Percentiles rank a stretch among this genome's conserved stretches.
Evolutionary conservation across 345 rosid species (phyloP).

Genomic region (Laguncularia racemosa): DNA sequence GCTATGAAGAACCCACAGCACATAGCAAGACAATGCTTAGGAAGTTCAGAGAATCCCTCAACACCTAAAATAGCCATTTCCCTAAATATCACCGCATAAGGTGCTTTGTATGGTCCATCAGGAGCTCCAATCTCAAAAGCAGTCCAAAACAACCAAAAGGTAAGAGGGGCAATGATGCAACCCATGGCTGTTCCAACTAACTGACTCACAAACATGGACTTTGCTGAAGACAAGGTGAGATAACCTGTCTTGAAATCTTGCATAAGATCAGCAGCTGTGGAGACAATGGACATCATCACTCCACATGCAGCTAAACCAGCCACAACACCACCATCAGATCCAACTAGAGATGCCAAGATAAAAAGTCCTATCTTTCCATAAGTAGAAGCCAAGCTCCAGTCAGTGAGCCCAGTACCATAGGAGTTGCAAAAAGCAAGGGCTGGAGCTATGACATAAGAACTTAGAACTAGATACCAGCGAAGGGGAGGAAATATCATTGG

Average conservation of each 20-base stretch:
- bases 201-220: slow-evolving; percentile 89
- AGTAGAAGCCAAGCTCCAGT: slow-evolving; percentile 72
- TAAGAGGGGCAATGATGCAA: slow-evolving; percentile 81
- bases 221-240: slow-evolving; percentile 83
- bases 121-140: slow-evolving; percentile 85
- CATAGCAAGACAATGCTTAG: slow-evolving; percentile 66
- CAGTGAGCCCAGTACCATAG: slow-evolving; percentile 82
- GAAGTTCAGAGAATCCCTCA: slow-evolving; percentile 76
- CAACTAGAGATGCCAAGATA: slow-evolving; percentile 75
- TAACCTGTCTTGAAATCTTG: slow-evolving; percentile 93
- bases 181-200: slow-evolving; percentile 82
- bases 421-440: slow-evolving; percentile 93
- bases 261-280: slow-evolving; percentile 96
- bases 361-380: slow-evolving; percentile 94
- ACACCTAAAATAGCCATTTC: slow-evolving; percentile 85
- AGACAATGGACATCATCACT: slow-evolving; percentile 87
- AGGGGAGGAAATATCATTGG: slow-evolving; percentile 76
- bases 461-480: slow-evolving; percentile 78
- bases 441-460: slow-evolving; percentile 79
- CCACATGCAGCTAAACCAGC: slow-evolving; percentile 90
- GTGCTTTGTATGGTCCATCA: slow-evolving; percentile 81
- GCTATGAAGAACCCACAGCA: slow-evolving; percentile 67
- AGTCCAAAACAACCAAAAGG: slow-evolving; percentile 84
- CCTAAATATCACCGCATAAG: slow-evolving; percentile 77
- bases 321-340: slow-evolving; percentile 72